phyloP scores from a whole-genome alignment of 2,329 filamentous ascomycete genomes.

The Aspergillus flavus region DNA sequence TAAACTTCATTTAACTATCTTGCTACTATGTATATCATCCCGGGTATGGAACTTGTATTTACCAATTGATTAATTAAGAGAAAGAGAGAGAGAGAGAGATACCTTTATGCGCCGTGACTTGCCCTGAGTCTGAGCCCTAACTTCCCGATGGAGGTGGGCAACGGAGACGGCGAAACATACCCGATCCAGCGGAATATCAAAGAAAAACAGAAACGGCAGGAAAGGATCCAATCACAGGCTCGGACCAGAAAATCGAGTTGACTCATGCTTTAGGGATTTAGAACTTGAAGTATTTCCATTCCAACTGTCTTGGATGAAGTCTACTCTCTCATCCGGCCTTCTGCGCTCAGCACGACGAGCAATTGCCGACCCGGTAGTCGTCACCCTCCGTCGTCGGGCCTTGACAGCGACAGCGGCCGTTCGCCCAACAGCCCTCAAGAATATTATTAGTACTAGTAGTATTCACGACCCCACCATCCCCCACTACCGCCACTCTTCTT shows the following conservation, averaged over 20 bases:
- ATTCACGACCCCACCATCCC: constrained; percentile 5
- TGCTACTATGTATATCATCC: not conserved
- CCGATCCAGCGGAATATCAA: not conserved
- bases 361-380: not conserved
- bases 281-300: not conserved
- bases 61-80: not conserved
- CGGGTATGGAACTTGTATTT: not conserved
- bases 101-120: not conserved
- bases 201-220: not conserved
- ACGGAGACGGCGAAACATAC: not conserved
- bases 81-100: not conserved
- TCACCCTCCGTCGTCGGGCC: not conserved
- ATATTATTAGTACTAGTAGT: not conserved
- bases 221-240: not conserved
- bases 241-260: not conserved
- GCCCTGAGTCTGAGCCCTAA: not conserved
- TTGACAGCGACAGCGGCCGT: constrained; percentile 1
- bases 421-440: constrained; percentile 1
- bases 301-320: not conserved
- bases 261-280: not conserved
- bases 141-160: not conserved
- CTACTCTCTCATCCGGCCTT: not conserved
- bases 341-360: constrained; percentile 1
- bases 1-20: not conserved
- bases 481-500: constrained; percentile 6